These are phyloP conservation scores for Penicillium cinerascens DNA, from an alignment of 495 filamentous ascomycete genomes.

Conservation along the genomic window DNA sequence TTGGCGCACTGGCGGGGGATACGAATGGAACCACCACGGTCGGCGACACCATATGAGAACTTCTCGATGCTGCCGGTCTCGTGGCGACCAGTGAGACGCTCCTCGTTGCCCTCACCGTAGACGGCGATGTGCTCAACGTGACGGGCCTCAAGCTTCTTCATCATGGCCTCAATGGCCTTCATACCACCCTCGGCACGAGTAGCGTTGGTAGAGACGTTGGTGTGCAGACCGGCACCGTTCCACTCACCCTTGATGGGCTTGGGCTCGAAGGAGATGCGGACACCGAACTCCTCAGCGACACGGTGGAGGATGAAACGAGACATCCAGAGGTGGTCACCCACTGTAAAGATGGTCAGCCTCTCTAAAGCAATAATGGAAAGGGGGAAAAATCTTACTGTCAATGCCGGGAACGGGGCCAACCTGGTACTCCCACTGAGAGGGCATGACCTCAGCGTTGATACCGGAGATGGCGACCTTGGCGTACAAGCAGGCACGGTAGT, in stretches of 20 bases:
- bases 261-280: conserved; percentile 91
- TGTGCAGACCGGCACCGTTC: conserved; percentile 99
- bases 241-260: conserved; percentile 99
- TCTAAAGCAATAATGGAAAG: too few relatives aligned
- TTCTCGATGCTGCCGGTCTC: conserved; percentile 93
- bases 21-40: conserved; percentile 91
- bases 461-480: conserved; percentile 91
- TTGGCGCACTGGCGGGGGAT: conserved; percentile 86
- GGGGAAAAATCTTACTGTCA: conserved; percentile 57
- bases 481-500: conserved; percentile 96
- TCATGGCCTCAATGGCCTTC: conserved; percentile 82
- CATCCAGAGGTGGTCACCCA: conserved; percentile 98
- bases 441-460: conserved; percentile 99
- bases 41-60: conserved; percentile 93
- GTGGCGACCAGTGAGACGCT: conserved; percentile 89
- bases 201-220: conserved; percentile 83
- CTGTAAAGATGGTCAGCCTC: conserved; percentile 31
- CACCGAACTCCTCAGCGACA: conserved; percentile 95
- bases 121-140: conserved; percentile 95
- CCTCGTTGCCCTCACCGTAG: conserved; percentile 92
- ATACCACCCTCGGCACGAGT: conserved; percentile 93
- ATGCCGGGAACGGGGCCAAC: conserved; percentile 93
- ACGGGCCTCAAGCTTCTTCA: conserved; percentile 84
- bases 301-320: conserved; percentile 95
- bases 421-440: conserved; percentile 99